phyloP scores from a whole-genome alignment of 768 basidiomycete genomes.

The Dentipellis sp. region DNA sequence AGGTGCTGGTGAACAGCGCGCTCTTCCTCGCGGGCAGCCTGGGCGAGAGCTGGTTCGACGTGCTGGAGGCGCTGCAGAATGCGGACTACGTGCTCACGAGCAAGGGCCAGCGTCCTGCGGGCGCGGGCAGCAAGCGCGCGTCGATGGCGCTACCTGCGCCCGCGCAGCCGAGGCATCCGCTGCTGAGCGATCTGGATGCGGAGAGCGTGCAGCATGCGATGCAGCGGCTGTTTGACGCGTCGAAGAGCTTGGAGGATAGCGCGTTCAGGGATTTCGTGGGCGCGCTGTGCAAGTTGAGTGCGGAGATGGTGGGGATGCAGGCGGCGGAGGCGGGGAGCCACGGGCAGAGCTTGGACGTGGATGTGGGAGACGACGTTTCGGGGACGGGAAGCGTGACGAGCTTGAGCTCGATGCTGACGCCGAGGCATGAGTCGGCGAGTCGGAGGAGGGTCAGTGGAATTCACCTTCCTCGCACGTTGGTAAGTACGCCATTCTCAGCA shows the following conservation, averaged over 20 bases:
- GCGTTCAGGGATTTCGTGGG: constrained; percentile 73
- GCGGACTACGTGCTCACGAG: constrained; percentile 84
- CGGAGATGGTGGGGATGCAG: constrained; percentile 92
- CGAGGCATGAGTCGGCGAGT: constrained; percentile 44
- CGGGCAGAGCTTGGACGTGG: constrained; percentile 2
- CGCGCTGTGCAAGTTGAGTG: constrained; percentile 78
- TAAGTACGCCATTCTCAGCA: constrained; percentile 26
- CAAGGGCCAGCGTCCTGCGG: constrained; percentile 31
- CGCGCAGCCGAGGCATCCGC: constrained; percentile 30
- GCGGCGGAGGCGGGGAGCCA: constrained; percentile 26
- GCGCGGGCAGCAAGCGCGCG: constrained; percentile 11
- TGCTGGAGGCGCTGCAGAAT: constrained; percentile 88
- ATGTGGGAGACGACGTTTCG: constrained; percentile 25
- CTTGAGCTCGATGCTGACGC: constrained; percentile 26
- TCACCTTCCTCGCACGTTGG: constrained; percentile 69
- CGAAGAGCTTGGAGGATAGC: constrained; percentile 72
- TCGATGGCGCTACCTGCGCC: constrained; percentile 3
- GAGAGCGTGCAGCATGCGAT: constrained; percentile 69
- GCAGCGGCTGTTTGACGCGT: constrained; percentile 79
- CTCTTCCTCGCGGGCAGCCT: constrained; percentile 78
- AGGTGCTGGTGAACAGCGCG: constrained; percentile 68
- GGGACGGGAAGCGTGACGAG: constrained; percentile 28
- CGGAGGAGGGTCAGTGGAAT: constrained; percentile 72
- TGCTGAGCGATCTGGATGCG: constrained; percentile 64
- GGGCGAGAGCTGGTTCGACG: constrained; percentile 86